Percentiles rank a stretch among this genome's conserved stretches.
These are phyloP conservation scores for Alternaria consortialis DNA, from an alignment of 2,329 filamentous ascomycete species.

Conservation along the genomic window DNA sequence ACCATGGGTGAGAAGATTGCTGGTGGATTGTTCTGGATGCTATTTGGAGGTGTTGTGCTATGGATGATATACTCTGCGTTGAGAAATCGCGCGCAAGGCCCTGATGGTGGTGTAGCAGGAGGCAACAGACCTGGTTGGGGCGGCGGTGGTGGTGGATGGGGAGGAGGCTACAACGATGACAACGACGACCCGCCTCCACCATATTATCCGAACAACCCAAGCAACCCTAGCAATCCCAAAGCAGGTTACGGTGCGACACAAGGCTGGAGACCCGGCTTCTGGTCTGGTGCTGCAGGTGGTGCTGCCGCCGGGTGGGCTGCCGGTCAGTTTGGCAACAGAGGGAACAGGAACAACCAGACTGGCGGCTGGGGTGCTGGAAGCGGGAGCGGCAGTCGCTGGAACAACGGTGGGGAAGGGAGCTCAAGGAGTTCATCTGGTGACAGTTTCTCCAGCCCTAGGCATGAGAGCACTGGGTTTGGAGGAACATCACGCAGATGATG, in stretches of 20 bases:
- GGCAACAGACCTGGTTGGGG: conserved; percentile 47
- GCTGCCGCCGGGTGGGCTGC: conserved; percentile 74
- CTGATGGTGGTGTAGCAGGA: conserved; percentile 31
- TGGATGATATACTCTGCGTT: conserved; percentile 71
- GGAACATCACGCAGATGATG: conserved; percentile 63
- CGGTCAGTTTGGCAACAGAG: conserved; percentile 50
- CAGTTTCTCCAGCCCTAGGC: conserved; percentile 59
- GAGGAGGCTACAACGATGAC: conserved; percentile 41
- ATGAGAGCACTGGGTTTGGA: conserved; percentile 77
- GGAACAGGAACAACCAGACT: conserved; percentile 53
- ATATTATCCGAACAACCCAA: conserved; percentile 50
- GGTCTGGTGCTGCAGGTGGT: conserved; percentile 73
- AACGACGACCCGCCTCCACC: conserved; percentile 62
- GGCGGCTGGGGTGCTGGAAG: conserved; percentile 45
- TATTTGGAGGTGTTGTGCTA: conserved; percentile 67
- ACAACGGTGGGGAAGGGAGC: conserved; percentile 51
- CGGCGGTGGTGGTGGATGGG: conserved; percentile 54
- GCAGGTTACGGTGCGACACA: conserved; percentile 41
- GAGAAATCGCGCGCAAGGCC: conserved; percentile 37
- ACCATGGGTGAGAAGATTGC: conserved; percentile 41
- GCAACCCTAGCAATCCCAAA: conserved; percentile 33
- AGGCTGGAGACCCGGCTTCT: conserved; percentile 77
- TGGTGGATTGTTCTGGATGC: conserved; percentile 64
- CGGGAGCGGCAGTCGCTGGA: conserved; percentile 43
- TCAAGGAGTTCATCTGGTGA: conserved; percentile 46